Evolutionary conservation across 2,329 filamentous ascomycete species (phyloP).

Genomic region (Ciborinia camelliae): DNA sequence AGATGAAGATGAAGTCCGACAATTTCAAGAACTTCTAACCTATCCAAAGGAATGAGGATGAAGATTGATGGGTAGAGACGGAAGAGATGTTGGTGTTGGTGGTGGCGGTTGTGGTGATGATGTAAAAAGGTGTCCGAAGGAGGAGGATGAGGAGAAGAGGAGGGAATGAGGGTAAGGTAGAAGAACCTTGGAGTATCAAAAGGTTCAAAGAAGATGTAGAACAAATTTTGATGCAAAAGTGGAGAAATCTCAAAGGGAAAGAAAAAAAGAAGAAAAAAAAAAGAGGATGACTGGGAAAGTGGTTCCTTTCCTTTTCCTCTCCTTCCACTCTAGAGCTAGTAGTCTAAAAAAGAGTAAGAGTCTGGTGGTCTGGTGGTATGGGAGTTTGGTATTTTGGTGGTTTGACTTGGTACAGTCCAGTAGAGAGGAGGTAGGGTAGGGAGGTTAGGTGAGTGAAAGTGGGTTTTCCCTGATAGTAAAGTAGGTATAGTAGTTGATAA

Average conservation of each 20-base stretch:
- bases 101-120: background rate
- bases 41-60: background rate
- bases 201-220: background rate
- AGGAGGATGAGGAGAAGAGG: background rate
- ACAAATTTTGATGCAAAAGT: background rate
- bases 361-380: too few relatives aligned
- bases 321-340: too few relatives aligned
- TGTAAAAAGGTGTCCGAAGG: background rate
- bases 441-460: too few relatives aligned
- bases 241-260: background rate
- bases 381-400: too few relatives aligned
- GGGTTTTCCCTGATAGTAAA: too few relatives aligned
- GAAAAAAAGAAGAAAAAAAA: background rate
- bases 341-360: background rate
- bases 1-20: background rate
- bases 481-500: too few relatives aligned
- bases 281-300: background rate
- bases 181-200: background rate
- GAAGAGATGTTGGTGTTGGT: background rate
- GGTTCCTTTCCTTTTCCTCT: background rate
- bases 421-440: too few relatives aligned
- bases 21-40: background rate
- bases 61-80: background rate
- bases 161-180: background rate
- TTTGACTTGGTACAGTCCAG: background rate